Percentiles rank a stretch among this genome's conserved stretches.
Conservation (phyloP, 805 yeast species). For the Barnettozyma californica region DNA sequence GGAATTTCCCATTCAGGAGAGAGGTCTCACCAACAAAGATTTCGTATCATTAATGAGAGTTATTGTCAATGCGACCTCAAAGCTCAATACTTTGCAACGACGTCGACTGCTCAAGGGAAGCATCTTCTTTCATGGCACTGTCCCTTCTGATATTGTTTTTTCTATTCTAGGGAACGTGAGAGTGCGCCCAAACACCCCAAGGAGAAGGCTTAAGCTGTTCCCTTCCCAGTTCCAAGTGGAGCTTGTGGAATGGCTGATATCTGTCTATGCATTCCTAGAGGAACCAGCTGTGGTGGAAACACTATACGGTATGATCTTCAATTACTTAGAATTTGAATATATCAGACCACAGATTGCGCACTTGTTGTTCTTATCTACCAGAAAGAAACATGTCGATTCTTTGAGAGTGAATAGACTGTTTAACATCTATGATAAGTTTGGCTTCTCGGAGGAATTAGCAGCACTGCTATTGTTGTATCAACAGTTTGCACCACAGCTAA, state of each 20-base stretch:
- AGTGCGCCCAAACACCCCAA: conserved; percentile 14
- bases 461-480: conserved; percentile 22
- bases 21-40: conserved; percentile 11
- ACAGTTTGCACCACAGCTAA: conserved; percentile 20
- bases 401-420: conserved; percentile 26
- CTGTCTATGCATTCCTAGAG: conserved; percentile 24
- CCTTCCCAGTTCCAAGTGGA: conserved; percentile 24
- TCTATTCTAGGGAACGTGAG: conserved; percentile 29
- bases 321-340: conserved; percentile 32
- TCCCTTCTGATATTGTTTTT: conserved; percentile 23
- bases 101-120: conserved; percentile 22
- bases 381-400: conserved; percentile 25
- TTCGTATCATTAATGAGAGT: conserved; percentile 7
- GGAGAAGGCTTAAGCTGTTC: conserved; percentile 17
- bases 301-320: conserved; percentile 27
- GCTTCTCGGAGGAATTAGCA: conserved; percentile 16
- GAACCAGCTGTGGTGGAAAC: conserved; percentile 13
- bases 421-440: conserved; percentile 19
- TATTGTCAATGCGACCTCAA: conserved; percentile 8
- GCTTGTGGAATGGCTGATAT: conserved; percentile 31
- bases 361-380: conserved; percentile 29
- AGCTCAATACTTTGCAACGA: conserved; percentile 1
- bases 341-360: conserved; percentile 31
- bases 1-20: background rate
- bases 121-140: conserved; percentile 26